Base-by-base conservation (phyloP, 164 flowering plant genomes). In the Paratinospora sagittata region DNA sequence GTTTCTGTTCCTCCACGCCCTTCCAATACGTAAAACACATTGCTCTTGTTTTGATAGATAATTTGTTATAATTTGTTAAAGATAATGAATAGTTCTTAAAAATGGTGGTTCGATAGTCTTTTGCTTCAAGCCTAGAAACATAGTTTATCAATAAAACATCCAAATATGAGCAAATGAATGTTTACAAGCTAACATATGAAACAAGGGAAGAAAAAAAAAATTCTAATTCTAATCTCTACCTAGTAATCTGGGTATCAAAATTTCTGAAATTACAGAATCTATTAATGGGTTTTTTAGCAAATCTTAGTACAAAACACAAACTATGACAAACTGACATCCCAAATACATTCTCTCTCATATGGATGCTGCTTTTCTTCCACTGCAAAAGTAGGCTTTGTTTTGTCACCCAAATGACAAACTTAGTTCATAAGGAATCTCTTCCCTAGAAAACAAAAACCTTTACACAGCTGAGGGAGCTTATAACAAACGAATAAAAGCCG, bases 1-100 rank as follows among this genome's bases (percentile, higher is more conserved):
- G 21, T 88, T 39, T 60, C 71, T n/a, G 49, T 36, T 34, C 68
- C 13, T 34, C 62, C n/a, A n/a, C n/a, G n/a, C n/a, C n/a, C 34
- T 26, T 66, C 68, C 27, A 16, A 43, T 3, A n/a, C n/a, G n/a
- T n/a, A n/a, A n/a, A n/a, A n/a, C n/a, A n/a, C n/a, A n/a, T n/a
- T n/a, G n/a, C n/a, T n/a, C n/a, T n/a, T n/a, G n/a, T n/a, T n/a
- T n/a, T n/a, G n/a, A n/a, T n/a, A n/a, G n/a, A n/a, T n/a, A n/a
- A n/a, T n/a, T n/a, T n/a, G n/a, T n/a, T n/a, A n/a, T n/a, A n/a
- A n/a, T n/a, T n/a, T n/a, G n/a, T n/a, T n/a, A n/a, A n/a, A n/a
- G n/a, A n/a, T n/a, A n/a, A n/a, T n/a, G n/a, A n/a, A n/a, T n/a
- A n/a, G n/a, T n/a, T n/a, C n/a, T n/a, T n/a, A n/a, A n/a, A n/a